Evolutionary conservation across 352 stramenopile species (phyloP), one percentile per base, ranked within the genome.

Genomic region (Phytophthora colocasiae): DNA sequence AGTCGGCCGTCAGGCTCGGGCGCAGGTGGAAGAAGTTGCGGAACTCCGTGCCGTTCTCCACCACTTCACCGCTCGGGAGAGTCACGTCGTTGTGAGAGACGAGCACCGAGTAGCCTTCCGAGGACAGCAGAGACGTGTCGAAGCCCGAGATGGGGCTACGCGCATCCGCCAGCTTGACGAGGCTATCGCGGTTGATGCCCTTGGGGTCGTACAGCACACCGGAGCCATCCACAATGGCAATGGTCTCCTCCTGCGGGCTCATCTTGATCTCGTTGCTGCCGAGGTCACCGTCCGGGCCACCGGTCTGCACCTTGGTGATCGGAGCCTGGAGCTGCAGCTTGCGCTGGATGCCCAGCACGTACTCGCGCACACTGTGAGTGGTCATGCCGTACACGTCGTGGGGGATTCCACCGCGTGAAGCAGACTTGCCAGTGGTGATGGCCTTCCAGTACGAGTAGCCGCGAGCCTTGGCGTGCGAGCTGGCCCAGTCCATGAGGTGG

Each of bases 341-440:
- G 48, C 85, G 78, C 71, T 99, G 84, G 32, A 97, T 97, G 22
- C 97, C 96, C 61, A 97, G 86, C 38, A 99, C 85, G 73, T 98
- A 99, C 29, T 99, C 96, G 54, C 96, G 96, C 17, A 99, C 97
- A 71, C 96, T 98, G 77, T 99, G 96, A 19, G 83, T 98, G 8
- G 97, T 99, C 49, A 99, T 97, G 52, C 97, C 97, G 81, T 97
- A 99, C 60, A 97, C 87, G 64, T 99, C 98, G 85, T 99, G 97
- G 48, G 98, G 98, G 71, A 99, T 99, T 38, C 97, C 97, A 17
- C 90, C 93, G 27, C 90, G 81, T n/a, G 70, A 83, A n/a, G 79
- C 80, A 19, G 97, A 97, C 81, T 99, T 99, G 78, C 89, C 97
- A 19, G 85, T 98, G 70, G 98, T 99, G 78, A 99, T 99, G 27